phyloP scores from a whole-genome alignment of 768 basidiomycete genomes.

The Hypholoma fasciculare region DNA sequence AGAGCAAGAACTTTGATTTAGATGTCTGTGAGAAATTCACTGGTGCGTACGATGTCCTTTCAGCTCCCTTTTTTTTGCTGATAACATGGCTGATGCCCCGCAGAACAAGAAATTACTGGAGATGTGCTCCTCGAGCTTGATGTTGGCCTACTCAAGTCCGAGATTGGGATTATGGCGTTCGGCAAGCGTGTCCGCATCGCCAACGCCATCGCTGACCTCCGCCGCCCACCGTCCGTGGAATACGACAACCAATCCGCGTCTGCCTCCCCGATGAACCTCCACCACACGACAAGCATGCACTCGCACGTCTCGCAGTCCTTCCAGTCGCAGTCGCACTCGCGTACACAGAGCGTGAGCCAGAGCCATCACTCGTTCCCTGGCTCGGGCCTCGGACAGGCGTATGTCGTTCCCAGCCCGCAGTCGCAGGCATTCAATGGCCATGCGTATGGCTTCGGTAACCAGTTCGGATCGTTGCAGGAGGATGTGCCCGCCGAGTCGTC shows the following conservation, averaged over 20 bases:
- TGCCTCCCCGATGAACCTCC: conserved; percentile 23
- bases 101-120: conserved; percentile 98
- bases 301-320: conserved; percentile 3
- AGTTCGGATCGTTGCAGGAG: conserved; percentile 11
- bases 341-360: conserved; percentile 42
- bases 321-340: conserved; percentile 33
- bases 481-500: conserved; percentile 2
- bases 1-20: conserved; percentile 80
- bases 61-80: conserved; percentile 3
- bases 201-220: conserved; percentile 88
- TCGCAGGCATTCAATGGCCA: conserved; percentile 39
- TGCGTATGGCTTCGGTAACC: conserved; percentile 17
- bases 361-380: conserved; percentile 47
- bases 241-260: conserved; percentile 42
- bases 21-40: conserved; percentile 83
- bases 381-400: conserved; percentile 22
- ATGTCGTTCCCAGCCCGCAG: conserved; percentile 41
- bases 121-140: conserved; percentile 96
- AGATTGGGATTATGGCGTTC: conserved; percentile 92
- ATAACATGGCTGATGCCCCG: background rate
- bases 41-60: conserved; percentile 47
- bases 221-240: conserved; percentile 64
- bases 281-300: conserved; percentile 8
- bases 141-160: conserved; percentile 83
- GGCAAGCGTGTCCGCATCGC: conserved; percentile 94